Percentiles rank a stretch among this genome's conserved stretches.
Conservation (phyloP, 139 green algal species). For the Coccomyxa sp. region DNA sequence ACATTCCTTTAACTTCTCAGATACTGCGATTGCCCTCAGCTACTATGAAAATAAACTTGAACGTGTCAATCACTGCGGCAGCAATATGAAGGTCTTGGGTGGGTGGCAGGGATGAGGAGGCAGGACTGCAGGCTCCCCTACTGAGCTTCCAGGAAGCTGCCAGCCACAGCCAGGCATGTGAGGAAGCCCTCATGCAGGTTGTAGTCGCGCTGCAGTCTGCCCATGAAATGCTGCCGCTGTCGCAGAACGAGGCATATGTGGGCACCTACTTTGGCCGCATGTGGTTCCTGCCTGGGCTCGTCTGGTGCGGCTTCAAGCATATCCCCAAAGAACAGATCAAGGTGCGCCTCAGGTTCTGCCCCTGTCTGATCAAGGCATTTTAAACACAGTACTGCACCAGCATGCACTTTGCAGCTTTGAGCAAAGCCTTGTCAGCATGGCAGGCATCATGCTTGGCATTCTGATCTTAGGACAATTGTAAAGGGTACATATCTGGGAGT, state of each 20-base stretch:
- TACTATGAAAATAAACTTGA: neutral
- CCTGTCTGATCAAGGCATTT: neutral
- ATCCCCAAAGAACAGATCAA: neutral
- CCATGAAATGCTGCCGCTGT: neutral
- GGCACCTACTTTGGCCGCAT: neutral
- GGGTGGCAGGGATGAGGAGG: neutral
- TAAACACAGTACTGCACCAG: neutral
- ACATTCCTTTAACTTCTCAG: neutral
- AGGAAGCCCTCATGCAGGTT: neutral
- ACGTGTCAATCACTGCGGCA: too few species aligned
- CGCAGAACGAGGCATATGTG: neutral
- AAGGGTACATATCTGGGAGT: too few species aligned
- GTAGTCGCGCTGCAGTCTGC: neutral
- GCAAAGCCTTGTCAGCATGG: too few species aligned
- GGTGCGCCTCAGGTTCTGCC: neutral
- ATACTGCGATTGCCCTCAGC: neutral
- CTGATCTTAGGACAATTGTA: too few species aligned
- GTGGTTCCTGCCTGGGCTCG: neutral
- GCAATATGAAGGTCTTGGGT: neutral
- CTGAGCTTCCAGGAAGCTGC: neutral
- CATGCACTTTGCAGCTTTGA: neutral
- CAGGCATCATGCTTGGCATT: too few species aligned
- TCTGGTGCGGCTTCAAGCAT: neutral
- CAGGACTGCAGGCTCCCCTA: neutral
- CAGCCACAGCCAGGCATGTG: neutral